Percentiles rank a stretch among this genome's conserved stretches.
Conservation (phyloP, 148 eudicot genomes). For the Chenopodium suecicum region DNA sequence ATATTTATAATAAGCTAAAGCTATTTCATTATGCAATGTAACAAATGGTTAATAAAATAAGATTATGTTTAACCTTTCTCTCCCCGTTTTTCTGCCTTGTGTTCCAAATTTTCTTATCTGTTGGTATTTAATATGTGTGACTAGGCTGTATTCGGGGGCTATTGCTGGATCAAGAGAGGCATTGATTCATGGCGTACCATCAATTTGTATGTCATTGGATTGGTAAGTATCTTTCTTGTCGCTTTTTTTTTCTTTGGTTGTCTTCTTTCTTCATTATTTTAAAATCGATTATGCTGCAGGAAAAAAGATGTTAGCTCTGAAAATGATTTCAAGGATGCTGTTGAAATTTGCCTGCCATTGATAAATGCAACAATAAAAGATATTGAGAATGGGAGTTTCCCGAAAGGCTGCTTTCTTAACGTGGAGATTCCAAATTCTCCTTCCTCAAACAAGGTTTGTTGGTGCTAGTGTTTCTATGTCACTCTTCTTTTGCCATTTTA, state of each 20-base stretch:
- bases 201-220: slow-evolving; percentile 72
- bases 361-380: slow-evolving; percentile 63
- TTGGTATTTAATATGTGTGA: neutral
- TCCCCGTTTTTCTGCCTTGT: neutral
- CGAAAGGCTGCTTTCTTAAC: slow-evolving; percentile 50
- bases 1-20: neutral
- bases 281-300: slow-evolving; percentile 43
- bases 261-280: neutral
- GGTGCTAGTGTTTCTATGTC: neutral
- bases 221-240: slow-evolving; percentile 46
- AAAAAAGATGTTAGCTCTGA: slow-evolving; percentile 81
- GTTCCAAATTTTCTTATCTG: neutral
- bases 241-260: slow-evolving; percentile 6
- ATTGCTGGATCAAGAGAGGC: slow-evolving; percentile 96
- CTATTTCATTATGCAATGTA: neutral
- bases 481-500: neutral
- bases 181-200: slow-evolving; percentile 70
- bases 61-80: neutral
- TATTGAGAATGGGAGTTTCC: slow-evolving; percentile 60
- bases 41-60: neutral
- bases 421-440: slow-evolving; percentile 69
- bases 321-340: slow-evolving; percentile 80
- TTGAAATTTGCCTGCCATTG: slow-evolving; percentile 62
- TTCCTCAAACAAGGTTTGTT: slow-evolving; percentile 62
- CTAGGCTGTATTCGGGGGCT: slow-evolving; percentile 84